Base-by-base conservation (phyloP, 2,329 filamentous ascomycete genomes). In the Exophiala calicioides region DNA sequence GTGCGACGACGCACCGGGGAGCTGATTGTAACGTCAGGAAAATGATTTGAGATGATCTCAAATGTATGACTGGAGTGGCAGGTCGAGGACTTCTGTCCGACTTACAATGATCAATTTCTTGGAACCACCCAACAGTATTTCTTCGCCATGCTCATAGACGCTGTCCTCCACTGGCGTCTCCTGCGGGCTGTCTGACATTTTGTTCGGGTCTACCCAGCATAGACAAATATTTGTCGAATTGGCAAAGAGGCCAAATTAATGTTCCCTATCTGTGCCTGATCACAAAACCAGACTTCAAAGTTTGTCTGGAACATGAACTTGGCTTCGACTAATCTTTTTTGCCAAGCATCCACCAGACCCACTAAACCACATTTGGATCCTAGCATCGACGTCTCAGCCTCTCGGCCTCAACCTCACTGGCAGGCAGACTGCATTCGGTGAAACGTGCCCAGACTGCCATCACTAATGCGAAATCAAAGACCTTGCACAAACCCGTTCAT, bases 1-100 rank as follows among this genome's bases (percentile, higher is more conserved):
- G 6, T 86, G 91, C 38, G 91, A 86, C 12, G 70, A 86, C 44
- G 88, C 87, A 36, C 90, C 90, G 26, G 89, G 86, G 20, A 96
- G 75, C 91, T 96, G 52, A 41, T 15, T 13, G 23, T 10, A 24
- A 10, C 19, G 39, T 41, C 13, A 43, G 39, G 23, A 35, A 21
- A 15, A 13, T 29, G n/a, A n/a, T n/a, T n/a, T n/a, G n/a, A n/a
- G n/a, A n/a, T n/a, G n/a, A n/a, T n/a, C n/a, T 27, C 18, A 6
- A 5, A 27, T 26, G 4, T 16, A 12, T 19, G 21, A 23, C 12
- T 21, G 32, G 32, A 12, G 12, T 15, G 1, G 16, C 18, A 19
- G 2, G 13, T 41, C 24, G 32, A 7, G 12, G 30, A 33, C 13
- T n/a, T 33, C 30, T 33, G 10, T 18, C 4, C 26, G 13, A 46